Evolutionary conservation across 2,329 filamentous ascomycete species (phyloP).

Genomic region (Pseudopithomyces chartarum): DNA sequence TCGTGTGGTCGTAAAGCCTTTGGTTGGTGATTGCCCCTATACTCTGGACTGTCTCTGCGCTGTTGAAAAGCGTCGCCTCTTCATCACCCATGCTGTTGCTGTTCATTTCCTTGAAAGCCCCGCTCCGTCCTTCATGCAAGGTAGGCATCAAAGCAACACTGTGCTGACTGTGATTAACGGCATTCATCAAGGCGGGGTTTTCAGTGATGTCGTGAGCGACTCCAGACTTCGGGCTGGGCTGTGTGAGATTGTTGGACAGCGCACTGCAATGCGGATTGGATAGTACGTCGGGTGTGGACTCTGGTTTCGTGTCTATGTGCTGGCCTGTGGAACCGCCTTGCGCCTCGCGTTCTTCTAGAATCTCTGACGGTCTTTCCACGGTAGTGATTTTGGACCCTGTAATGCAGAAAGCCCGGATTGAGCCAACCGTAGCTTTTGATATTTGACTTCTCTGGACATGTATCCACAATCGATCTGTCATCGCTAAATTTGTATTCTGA

Average conservation of each 20-base stretch:
- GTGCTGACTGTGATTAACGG: background rate
- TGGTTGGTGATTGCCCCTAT: background rate
- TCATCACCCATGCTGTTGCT: background rate
- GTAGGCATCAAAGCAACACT: background rate
- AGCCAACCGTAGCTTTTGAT: slow-evolving; percentile 8
- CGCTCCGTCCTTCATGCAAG: background rate
- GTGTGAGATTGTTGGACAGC: background rate
- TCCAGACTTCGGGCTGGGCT: background rate
- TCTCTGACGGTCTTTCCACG: background rate
- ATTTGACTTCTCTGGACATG: slow-evolving; percentile 16
- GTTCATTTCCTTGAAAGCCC: background rate
- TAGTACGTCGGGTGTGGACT: background rate
- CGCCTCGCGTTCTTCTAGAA: slow-evolving; percentile 1
- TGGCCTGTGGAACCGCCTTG: background rate
- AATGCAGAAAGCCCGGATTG: slow-evolving; percentile 17
- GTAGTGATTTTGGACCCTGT: background rate
- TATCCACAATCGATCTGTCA: slow-evolving; percentile 18
- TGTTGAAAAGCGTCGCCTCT: background rate
- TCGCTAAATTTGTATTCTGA: background rate
- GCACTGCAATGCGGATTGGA: background rate
- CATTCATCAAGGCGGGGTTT: background rate
- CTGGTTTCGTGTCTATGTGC: background rate
- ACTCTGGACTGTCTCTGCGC: background rate
- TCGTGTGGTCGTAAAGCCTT: background rate
- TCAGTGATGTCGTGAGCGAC: background rate